Evolutionary conservation across 75 land plant genomes (phyloP).

Genomic region (Sequoia sempervirens): DNA sequence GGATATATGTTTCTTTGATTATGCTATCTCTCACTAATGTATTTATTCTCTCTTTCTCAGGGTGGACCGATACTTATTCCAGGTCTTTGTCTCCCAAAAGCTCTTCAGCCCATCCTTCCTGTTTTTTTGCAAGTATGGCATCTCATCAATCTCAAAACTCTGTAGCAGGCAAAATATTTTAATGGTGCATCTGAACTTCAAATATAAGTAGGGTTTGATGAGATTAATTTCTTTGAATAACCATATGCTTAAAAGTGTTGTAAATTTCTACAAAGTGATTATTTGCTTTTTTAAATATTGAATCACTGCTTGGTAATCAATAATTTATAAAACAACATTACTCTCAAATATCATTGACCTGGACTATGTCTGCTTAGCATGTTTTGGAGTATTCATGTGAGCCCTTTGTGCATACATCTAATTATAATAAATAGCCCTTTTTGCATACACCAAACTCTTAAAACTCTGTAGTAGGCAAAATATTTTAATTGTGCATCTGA

Average conservation of each 20-base stretch:
- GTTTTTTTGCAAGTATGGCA: conserved; percentile 81
- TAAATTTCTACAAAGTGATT: neutral
- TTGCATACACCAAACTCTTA: too few relatives aligned
- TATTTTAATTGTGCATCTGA: too few relatives aligned
- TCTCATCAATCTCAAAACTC: neutral
- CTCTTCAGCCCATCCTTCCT: conserved; percentile 88
- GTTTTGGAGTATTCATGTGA: too few relatives aligned
- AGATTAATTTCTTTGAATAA: neutral
- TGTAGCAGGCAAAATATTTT: neutral
- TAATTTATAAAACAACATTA: neutral
- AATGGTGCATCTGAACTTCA: neutral
- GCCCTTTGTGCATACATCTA: too few relatives aligned
- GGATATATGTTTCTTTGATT: neutral
- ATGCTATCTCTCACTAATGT: neutral
- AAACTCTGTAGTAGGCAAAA: too few relatives aligned
- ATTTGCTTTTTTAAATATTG: neutral
- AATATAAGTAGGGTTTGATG: neutral
- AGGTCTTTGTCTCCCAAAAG: conserved; percentile 96
- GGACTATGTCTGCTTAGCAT: neutral
- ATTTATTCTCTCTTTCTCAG: conserved; percentile 37
- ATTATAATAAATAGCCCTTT: too few relatives aligned
- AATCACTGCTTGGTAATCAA: neutral
- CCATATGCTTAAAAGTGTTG: neutral
- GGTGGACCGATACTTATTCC: conserved; percentile 88
- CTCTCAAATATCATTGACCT: neutral